Percentiles rank a stretch among this genome's conserved stretches.
These are phyloP conservation scores for Candida coquimbonensis DNA, from an alignment of 805 yeast species.

Conservation along the genomic window DNA sequence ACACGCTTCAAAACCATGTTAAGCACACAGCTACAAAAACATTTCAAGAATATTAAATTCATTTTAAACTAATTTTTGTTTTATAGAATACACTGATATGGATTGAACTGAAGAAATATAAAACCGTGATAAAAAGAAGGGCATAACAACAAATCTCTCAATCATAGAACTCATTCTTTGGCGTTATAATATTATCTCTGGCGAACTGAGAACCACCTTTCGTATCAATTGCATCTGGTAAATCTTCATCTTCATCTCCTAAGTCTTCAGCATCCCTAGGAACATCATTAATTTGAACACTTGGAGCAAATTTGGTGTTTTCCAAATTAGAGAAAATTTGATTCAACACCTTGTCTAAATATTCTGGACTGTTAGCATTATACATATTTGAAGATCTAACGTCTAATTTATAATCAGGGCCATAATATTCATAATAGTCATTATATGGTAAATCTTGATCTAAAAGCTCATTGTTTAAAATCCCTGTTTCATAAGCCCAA, in stretches of 20 bases:
- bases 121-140: neutral
- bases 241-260: conserved; percentile 40
- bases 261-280: conserved; percentile 52
- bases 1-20: too few species aligned
- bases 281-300: conserved; percentile 84
- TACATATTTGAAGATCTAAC: conserved; percentile 52
- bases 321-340: conserved; percentile 44
- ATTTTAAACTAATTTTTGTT: neutral
- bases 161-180: conserved; percentile 65
- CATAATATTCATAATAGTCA: conserved; percentile 56
- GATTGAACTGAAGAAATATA: neutral
- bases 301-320: conserved; percentile 78
- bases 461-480: conserved; percentile 61
- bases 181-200: conserved; percentile 65
- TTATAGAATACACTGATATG: neutral
- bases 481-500: conserved; percentile 93
- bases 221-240: conserved; percentile 73
- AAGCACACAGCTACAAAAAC: too few species aligned
- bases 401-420: conserved; percentile 72
- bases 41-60: too few species aligned
- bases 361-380: conserved; percentile 10
- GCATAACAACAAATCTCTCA: neutral
- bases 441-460: conserved; percentile 49
- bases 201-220: conserved; percentile 87
- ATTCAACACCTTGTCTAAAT: conserved; percentile 7